Base-by-base conservation (phyloP, 495 filamentous ascomycete genomes). In the Trichoderma erinaceum region DNA sequence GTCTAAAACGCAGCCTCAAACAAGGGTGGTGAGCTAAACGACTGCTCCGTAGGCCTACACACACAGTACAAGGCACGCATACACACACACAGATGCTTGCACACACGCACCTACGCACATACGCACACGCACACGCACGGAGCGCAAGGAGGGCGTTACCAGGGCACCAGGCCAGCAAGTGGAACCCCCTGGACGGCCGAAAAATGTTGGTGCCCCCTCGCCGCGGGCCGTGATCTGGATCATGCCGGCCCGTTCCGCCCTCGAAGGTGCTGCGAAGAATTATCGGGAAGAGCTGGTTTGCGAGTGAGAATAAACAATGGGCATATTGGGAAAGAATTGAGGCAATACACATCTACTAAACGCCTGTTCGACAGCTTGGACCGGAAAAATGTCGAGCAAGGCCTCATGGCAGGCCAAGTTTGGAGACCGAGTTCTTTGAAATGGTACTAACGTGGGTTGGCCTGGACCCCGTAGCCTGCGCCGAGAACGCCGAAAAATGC, bases 161-260 rank as follows among this genome's bases (percentile, higher is more conserved):
- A 29, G 29, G 25, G 21, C 52, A 23, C 52, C 52, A 61, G 27
- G 52, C 52, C 52, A 61, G 52, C 23, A 8, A 29, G 52, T 61
- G 52, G 52, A 29, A 61, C 52, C 52, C 52, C 50, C 52, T 50
- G 46, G 46, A 50, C 23, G 23, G 48, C n/a, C 48, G 52, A 27
- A 5, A 23, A 61, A 23, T 61, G 52, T 61, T 61, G 52, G 52
- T 61, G 52, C 29, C 29, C 52, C 46, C 52, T 61, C 25, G 52
- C 25, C 52, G 27, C 52, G 52, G 52, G 52, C 52, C 52, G 52
- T 61, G 21, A 61, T 61, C 52, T 61, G 52, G 52, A 61, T 61
- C 52, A 61, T 29, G 21, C 52, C 52, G 52, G 52, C 52, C 52
- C 52, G 52, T 61, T 61, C 52, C 52, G 52, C 29, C 29, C 25